phyloP scores from a whole-genome alignment of 2,329 filamentous ascomycete genomes.

The Epichloe coenophiala region DNA sequence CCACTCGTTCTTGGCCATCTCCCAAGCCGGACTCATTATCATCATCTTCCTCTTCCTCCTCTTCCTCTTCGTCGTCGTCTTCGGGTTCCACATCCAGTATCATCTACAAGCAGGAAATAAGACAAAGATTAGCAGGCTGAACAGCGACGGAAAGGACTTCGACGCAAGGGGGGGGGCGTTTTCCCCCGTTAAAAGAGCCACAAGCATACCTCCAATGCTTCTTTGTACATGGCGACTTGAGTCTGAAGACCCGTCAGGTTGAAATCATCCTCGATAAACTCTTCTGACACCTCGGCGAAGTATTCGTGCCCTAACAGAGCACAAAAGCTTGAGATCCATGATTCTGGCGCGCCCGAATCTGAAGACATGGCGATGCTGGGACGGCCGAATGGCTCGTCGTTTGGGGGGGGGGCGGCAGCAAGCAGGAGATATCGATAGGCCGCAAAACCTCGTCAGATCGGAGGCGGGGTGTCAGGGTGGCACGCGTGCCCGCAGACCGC shows the following conservation, averaged over 20 bases:
- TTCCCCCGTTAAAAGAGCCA: not conserved
- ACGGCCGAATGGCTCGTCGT: slow-evolving; percentile 2
- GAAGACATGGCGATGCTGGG: slow-evolving; percentile 35
- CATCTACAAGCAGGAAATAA: slow-evolving; percentile 46
- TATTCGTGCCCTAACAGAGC: slow-evolving; percentile 93
- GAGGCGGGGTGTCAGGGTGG: not conserved
- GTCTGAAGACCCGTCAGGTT: slow-evolving; percentile 91
- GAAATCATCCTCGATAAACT: slow-evolving; percentile 99
- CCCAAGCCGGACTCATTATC: slow-evolving; percentile 51
- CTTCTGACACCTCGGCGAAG: slow-evolving; percentile 96
- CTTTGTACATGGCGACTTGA: slow-evolving; percentile 97
- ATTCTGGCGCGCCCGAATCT: slow-evolving; percentile 56
- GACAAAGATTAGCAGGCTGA: not conserved
- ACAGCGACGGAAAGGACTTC: not conserved
- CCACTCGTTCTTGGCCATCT: slow-evolving; percentile 44
- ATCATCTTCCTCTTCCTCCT: slow-evolving; percentile 64
- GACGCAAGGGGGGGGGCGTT: no score
- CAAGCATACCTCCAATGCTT: slow-evolving; percentile 66
- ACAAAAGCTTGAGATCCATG: slow-evolving; percentile 97
- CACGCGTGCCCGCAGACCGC: slow-evolving; percentile 1
- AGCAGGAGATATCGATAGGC: slow-evolving; percentile 1
- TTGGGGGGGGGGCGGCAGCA: not conserved
- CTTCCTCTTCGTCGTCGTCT: slow-evolving; percentile 78
- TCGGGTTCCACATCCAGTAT: slow-evolving; percentile 96
- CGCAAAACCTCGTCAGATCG: slow-evolving; percentile 1